phyloP scores from a whole-genome alignment of 176 grass and related monocot species.

The Microstegium vimineum region DNA sequence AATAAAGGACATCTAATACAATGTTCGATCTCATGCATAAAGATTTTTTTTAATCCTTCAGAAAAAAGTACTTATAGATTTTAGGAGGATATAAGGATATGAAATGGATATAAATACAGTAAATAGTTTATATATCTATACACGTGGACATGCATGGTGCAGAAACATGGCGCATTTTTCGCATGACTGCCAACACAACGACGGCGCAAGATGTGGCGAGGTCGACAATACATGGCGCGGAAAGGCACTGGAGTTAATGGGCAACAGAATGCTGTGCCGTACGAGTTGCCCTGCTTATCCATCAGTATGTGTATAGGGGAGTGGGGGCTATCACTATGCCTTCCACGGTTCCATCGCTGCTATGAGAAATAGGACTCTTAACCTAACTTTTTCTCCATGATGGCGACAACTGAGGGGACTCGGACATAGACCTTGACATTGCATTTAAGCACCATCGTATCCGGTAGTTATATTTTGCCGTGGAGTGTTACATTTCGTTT shows the following conservation, averaged over 20 bases:
- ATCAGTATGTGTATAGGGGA: neutral
- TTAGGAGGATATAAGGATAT: neutral
- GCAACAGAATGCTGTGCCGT: neutral
- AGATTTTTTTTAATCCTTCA: neutral
- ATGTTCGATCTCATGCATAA: neutral
- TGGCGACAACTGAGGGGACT: neutral
- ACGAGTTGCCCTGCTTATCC: neutral
- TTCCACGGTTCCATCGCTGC: too few relatives aligned
- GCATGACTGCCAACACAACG: neutral
- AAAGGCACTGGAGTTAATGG: conserved; percentile 17
- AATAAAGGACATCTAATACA: neutral
- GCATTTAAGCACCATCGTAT: conserved; percentile 28
- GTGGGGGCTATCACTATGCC: neutral
- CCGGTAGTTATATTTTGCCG: neutral
- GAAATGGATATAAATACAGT: too few relatives aligned
- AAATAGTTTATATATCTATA: neutral
- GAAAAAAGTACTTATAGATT: neutral
- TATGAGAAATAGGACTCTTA: conserved; percentile 13
- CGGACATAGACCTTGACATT: conserved; percentile 2
- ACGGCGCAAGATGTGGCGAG: neutral
- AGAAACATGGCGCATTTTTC: neutral
- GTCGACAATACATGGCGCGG: neutral
- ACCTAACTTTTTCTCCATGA: conserved; percentile 23
- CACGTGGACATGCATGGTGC: neutral
- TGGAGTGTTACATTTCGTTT: neutral